A percentile compares a stretch with the other conserved stretches of the same genome.
phyloP scores from a whole-genome alignment of 2,329 filamentous ascomycete genomes.

The Neoscytalidium dimidiatum region DNA sequence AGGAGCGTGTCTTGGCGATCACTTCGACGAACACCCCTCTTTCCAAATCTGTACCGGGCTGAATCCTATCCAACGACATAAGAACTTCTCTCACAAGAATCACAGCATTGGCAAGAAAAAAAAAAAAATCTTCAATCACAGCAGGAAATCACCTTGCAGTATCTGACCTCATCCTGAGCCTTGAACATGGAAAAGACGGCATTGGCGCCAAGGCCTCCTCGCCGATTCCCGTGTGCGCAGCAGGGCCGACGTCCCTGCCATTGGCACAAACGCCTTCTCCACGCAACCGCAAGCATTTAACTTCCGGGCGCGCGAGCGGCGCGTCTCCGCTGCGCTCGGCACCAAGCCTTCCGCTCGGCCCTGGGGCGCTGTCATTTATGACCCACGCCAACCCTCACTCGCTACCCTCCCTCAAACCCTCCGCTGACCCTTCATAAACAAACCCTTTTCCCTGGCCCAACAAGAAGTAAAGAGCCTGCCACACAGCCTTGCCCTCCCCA shows the following conservation, averaged over 20 bases:
- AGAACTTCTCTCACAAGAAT: background rate
- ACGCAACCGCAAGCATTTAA: background rate
- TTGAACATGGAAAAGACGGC: background rate
- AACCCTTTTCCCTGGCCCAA: too few species aligned
- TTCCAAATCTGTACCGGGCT: background rate
- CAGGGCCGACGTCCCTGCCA: background rate
- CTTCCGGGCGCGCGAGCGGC: background rate
- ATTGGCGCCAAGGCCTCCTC: constrained; percentile 5
- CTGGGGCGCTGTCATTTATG: background rate
- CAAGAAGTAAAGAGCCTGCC: too few species aligned
- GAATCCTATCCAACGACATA: background rate
- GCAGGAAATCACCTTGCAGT: background rate
- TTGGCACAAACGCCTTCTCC: background rate
- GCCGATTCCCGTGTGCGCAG: background rate
- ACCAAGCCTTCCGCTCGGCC: background rate
- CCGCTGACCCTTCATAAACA: too few species aligned
- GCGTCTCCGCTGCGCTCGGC: background rate
- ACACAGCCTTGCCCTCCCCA: too few species aligned
- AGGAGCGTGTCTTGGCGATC: background rate
- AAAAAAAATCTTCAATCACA: background rate
- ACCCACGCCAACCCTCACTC: background rate
- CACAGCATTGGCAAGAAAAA: too few species aligned
- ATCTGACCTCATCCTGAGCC: background rate
- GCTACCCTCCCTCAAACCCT: too few species aligned
- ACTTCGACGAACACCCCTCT: background rate